Percentiles rank a stretch among this genome's conserved stretches.
These are phyloP conservation scores for Metschnikowia continentalis DNA, from an alignment of 805 yeast species.

Conservation along the genomic window DNA sequence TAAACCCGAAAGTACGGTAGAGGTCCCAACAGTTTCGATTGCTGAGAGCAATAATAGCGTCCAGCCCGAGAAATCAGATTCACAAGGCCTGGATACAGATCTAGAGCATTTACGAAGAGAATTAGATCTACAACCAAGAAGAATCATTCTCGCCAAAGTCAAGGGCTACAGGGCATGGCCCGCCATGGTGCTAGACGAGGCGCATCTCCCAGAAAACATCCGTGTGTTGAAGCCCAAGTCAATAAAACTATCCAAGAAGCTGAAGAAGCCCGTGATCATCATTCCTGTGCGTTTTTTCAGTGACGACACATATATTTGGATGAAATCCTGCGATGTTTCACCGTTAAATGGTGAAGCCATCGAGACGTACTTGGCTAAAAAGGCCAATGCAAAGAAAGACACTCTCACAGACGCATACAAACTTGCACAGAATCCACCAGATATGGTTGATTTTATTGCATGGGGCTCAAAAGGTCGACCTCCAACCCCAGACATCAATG, in stretches of 20 bases:
- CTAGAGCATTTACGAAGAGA: conserved; percentile 11
- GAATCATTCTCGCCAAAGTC: conserved; percentile 62
- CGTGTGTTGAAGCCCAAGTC: conserved; percentile 47
- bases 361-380: conserved; percentile 29
- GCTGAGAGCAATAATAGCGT: not conserved
- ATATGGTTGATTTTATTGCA: conserved; percentile 36
- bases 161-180: conserved; percentile 94
- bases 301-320: conserved; percentile 74
- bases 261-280: conserved; percentile 12
- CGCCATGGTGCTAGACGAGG: conserved; percentile 66
- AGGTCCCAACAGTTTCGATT: not conserved
- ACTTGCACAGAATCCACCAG: conserved; percentile 46
- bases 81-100: not conserved
- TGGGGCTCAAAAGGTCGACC: conserved; percentile 46
- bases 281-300: conserved; percentile 63
- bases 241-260: conserved; percentile 22
- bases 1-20: not conserved
- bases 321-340: conserved; percentile 48
- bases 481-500: conserved; percentile 23
- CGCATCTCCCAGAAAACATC: conserved; percentile 56
- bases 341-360: conserved; percentile 41
- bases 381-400: conserved; percentile 35
- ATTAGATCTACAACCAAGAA: conserved; percentile 14
- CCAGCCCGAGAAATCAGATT: not conserved
- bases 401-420: conserved; percentile 48